These are phyloP conservation scores for Trichoderma afroharzianum DNA, from an alignment of 2,329 filamentous ascomycete species.

Conservation along the genomic window DNA sequence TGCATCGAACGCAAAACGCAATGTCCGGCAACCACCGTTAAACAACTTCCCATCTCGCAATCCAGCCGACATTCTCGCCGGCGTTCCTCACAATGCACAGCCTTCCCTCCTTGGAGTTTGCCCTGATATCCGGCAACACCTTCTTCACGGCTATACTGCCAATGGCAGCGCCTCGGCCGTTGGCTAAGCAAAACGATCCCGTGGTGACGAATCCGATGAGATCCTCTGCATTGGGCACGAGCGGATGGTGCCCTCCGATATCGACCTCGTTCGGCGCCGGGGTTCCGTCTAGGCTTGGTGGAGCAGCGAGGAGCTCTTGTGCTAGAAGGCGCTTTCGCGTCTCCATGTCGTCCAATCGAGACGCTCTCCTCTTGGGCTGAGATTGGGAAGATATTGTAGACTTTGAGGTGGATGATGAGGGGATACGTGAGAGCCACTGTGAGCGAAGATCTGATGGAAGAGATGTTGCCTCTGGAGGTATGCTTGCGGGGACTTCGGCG, in stretches of 20 bases:
- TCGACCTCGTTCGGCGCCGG: slow-evolving; percentile 34
- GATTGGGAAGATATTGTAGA: background rate
- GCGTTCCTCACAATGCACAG: slow-evolving; percentile 79
- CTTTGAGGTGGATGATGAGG: slow-evolving; percentile 20
- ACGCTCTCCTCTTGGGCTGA: background rate
- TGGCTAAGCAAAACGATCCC: slow-evolving; percentile 75
- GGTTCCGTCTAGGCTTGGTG: slow-evolving; percentile 26
- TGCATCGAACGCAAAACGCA: too few relatives aligned
- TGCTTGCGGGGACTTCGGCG: slow-evolving; percentile 46
- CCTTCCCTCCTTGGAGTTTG: slow-evolving; percentile 41
- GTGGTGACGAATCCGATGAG: slow-evolving; percentile 88
- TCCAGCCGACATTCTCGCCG: slow-evolving; percentile 72
- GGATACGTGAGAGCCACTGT: slow-evolving; percentile 66
- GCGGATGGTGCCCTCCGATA: slow-evolving; percentile 55
- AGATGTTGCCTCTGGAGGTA: slow-evolving; percentile 28
- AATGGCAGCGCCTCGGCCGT: slow-evolving; percentile 72
- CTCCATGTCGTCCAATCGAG: slow-evolving; percentile 28
- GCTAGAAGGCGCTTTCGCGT: slow-evolving; percentile 44
- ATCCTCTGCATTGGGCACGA: slow-evolving; percentile 70
- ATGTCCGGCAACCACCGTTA: slow-evolving; percentile 24
- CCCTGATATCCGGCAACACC: slow-evolving; percentile 40
- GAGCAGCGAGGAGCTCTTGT: slow-evolving; percentile 44
- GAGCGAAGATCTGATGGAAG: slow-evolving; percentile 53
- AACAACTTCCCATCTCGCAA: slow-evolving; percentile 73
- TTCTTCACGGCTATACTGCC: slow-evolving; percentile 64